Conservation (phyloP, 2,329 filamentous ascomycete genomes). For the Thelonectria blattea region DNA sequence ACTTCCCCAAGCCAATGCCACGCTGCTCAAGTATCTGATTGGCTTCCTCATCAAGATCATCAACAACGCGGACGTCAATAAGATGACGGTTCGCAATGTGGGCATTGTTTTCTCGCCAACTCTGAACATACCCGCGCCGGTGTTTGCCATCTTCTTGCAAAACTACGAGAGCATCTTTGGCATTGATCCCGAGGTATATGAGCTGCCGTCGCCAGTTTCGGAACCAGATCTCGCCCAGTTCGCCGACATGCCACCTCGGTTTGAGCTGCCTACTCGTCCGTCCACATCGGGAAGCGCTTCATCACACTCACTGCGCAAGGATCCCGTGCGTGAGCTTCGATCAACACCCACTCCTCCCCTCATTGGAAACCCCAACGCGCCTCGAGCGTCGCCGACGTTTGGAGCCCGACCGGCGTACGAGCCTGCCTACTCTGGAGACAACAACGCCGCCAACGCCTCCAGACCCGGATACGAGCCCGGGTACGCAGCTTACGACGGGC, state of each 20-base stretch:
- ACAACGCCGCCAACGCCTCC: constrained; percentile 32
- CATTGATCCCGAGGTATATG: constrained; percentile 68
- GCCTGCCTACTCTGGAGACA: constrained; percentile 49
- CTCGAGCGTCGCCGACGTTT: constrained; percentile 53
- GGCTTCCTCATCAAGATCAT: constrained; percentile 91
- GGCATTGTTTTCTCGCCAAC: constrained; percentile 98
- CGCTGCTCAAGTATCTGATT: constrained; percentile 82
- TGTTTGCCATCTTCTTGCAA: constrained; percentile 92
- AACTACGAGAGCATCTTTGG: constrained; percentile 89
- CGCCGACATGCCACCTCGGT: constrained; percentile 39
- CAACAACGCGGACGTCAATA: constrained; percentile 87
- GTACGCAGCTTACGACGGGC: constrained; percentile 40
- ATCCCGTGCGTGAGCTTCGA: constrained; percentile 40
- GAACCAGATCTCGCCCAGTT: constrained; percentile 44
- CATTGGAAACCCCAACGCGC: constrained; percentile 40
- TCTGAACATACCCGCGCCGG: constrained; percentile 91
- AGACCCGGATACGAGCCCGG: constrained; percentile 55
- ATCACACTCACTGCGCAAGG: constrained; percentile 53
- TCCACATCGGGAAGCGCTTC: constrained; percentile 58
- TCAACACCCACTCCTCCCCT: constrained; percentile 59
- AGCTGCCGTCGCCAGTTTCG: constrained; percentile 55
- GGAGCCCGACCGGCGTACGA: constrained; percentile 50
- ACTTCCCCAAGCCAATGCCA: constrained; percentile 80
- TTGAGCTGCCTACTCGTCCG: constrained; percentile 51
- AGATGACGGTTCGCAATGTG: constrained; percentile 98